These are phyloP conservation scores for Pistacia integerrima DNA, from an alignment of 345 rosid genomes.

Conservation along the genomic window DNA sequence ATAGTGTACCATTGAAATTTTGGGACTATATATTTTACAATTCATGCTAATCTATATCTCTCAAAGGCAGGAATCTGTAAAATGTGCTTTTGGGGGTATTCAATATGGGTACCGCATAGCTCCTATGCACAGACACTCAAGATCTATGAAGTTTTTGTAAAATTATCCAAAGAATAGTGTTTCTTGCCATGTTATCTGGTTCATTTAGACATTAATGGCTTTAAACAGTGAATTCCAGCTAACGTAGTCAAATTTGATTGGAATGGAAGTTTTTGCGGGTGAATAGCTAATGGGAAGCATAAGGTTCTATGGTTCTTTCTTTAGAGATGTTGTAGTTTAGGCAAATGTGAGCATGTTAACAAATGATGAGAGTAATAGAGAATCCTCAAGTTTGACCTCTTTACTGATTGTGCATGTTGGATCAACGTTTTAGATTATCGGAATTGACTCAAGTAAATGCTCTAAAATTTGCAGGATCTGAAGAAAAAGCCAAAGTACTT, in stretches of 20 bases:
- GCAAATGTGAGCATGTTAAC: background rate
- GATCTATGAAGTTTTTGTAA: background rate
- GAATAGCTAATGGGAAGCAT: conserved; percentile 3
- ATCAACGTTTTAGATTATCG: background rate
- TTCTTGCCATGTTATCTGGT: background rate
- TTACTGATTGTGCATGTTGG: conserved; percentile 1
- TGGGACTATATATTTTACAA: background rate
- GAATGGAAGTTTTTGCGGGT: background rate
- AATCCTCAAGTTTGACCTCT: background rate
- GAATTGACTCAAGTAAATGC: background rate
- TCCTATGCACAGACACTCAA: background rate
- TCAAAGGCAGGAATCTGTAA: background rate
- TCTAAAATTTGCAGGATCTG: conserved; percentile 61
- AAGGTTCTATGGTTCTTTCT: background rate
- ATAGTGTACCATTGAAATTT: background rate
- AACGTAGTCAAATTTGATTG: background rate
- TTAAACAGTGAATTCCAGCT: background rate
- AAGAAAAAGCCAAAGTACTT: conserved; percentile 81
- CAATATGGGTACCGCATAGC: background rate
- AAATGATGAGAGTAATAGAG: background rate
- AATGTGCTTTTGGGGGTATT: background rate
- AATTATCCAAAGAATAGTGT: background rate
- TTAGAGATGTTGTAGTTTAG: background rate
- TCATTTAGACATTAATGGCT: background rate
- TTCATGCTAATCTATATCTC: too few species aligned